These are phyloP conservation scores for Stachybotrys chartarum DNA, from an alignment of 2,329 filamentous ascomycete species.

Conservation along the genomic window DNA sequence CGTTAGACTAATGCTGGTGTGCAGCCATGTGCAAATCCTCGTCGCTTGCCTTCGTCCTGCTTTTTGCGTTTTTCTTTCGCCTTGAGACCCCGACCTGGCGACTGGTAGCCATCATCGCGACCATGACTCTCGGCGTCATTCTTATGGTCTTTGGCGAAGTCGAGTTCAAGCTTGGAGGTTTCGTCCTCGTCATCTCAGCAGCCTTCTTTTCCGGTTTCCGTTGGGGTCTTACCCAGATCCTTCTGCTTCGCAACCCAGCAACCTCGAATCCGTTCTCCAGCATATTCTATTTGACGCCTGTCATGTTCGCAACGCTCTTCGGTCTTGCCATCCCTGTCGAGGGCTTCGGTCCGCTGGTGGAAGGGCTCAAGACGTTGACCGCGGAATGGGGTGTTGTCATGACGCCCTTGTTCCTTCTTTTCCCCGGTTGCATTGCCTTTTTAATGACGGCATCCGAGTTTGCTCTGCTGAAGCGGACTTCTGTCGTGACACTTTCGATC, in stretches of 20 bases:
- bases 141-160: slow-evolving; percentile 99
- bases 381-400: slow-evolving; percentile 60
- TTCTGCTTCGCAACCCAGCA: slow-evolving; percentile 86
- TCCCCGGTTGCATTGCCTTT: slow-evolving; percentile 87
- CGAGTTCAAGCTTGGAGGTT: slow-evolving; percentile 79
- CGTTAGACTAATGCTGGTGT: neutral
- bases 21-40: slow-evolving; percentile 97
- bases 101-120: slow-evolving; percentile 77
- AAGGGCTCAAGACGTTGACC: slow-evolving; percentile 57
- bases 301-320: slow-evolving; percentile 86
- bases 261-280: slow-evolving; percentile 95
- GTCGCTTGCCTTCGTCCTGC: slow-evolving; percentile 84
- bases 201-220: slow-evolving; percentile 95
- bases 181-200: slow-evolving; percentile 85
- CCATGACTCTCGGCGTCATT: slow-evolving; percentile 88
- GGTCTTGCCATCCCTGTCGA: slow-evolving; percentile 80
- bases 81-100: slow-evolving; percentile 83
- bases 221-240: slow-evolving; percentile 97
- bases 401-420: slow-evolving; percentile 69
- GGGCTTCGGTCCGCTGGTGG: slow-evolving; percentile 60
- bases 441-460: slow-evolving; percentile 97
- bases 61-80: slow-evolving; percentile 91
- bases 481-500: slow-evolving; percentile 91
- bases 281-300: slow-evolving; percentile 93
- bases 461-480: slow-evolving; percentile 87